Evolutionary conservation across 441 rosid genomes (phyloP).

Genomic region (Melastoma candidum): DNA sequence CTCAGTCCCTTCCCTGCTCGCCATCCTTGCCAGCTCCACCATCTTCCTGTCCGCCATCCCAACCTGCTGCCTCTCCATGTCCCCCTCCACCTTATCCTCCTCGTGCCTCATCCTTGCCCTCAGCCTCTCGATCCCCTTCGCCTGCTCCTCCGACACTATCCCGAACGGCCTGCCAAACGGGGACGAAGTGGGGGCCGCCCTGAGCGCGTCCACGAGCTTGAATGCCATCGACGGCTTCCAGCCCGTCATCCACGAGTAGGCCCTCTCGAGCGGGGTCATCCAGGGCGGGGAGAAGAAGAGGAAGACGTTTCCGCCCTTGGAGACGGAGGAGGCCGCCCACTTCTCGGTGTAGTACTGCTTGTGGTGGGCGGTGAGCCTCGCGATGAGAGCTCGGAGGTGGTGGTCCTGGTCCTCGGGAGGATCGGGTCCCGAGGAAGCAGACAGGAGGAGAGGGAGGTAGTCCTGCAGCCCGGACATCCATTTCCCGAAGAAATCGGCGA

Average conservation of each 20-base stretch:
- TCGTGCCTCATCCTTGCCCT: slow-evolving; percentile 44
- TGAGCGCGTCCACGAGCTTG: slow-evolving; percentile 33
- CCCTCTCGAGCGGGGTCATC: slow-evolving; percentile 47
- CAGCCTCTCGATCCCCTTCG: slow-evolving; percentile 39
- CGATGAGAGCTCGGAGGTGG: slow-evolving; percentile 29
- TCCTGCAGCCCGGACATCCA: no score
- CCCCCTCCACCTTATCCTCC: slow-evolving; percentile 67
- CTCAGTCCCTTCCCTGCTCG: slow-evolving; percentile 7
- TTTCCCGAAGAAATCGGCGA: no score
- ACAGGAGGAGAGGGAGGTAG: no score
- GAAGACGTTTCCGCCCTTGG: slow-evolving; percentile 39
- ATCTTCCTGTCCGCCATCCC: slow-evolving; percentile 48
- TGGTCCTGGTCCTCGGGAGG: no score
- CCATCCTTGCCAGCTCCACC: slow-evolving; percentile 47
- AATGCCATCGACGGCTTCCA: slow-evolving; percentile 67
- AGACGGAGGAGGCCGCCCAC: slow-evolving; percentile 47
- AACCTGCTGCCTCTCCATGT: slow-evolving; percentile 83
- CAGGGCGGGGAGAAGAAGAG: slow-evolving; percentile 53
- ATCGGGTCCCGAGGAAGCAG: no score
- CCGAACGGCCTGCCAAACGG: slow-evolving; percentile 7
- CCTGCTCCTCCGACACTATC: slow-evolving; percentile 41
- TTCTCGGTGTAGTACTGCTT: slow-evolving; percentile 64
- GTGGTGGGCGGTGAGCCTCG: slow-evolving; percentile 57
- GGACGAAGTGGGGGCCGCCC: slow-evolving; percentile 15
- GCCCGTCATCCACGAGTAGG: slow-evolving; percentile 66